phyloP scores from a whole-genome alignment of 2,329 filamentous ascomycete genomes.

The Parastagonospora nodorum region DNA sequence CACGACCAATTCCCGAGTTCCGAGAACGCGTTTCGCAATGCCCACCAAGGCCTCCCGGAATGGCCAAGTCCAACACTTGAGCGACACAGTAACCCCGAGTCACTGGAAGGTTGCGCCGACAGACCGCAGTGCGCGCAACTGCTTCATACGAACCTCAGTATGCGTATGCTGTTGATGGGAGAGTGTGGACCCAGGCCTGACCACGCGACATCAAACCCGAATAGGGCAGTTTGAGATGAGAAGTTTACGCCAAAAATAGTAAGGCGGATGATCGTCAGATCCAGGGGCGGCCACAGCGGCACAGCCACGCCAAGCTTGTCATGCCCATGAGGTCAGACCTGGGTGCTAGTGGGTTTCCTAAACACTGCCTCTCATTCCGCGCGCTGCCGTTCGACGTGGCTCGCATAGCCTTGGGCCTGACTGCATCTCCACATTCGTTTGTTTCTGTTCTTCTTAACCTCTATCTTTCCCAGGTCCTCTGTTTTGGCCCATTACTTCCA shows the following conservation, averaged over 20 bases:
- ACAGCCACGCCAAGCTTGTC: slow-evolving; percentile 16
- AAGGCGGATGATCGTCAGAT: slow-evolving; percentile 13
- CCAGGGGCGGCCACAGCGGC: neutral
- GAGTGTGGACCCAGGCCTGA: neutral
- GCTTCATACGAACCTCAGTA: too few relatives aligned
- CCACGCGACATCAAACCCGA: slow-evolving; percentile 9
- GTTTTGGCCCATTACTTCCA: neutral
- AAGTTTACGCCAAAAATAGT: slow-evolving; percentile 10
- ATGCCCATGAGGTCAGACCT: slow-evolving; percentile 22
- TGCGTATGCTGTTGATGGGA: too few relatives aligned
- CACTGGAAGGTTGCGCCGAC: too few relatives aligned
- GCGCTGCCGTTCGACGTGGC: neutral
- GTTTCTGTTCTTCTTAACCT: neutral
- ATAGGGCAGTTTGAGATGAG: slow-evolving; percentile 1
- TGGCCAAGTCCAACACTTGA: too few relatives aligned
- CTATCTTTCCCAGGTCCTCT: slow-evolving; percentile 1
- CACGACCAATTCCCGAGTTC: neutral
- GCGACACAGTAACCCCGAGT: too few relatives aligned
- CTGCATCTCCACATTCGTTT: slow-evolving; percentile 9
- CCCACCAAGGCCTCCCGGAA: neutral
- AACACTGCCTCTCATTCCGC: slow-evolving; percentile 3
- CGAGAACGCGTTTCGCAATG: neutral
- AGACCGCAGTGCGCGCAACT: too few relatives aligned
- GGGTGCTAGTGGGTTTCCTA: neutral
- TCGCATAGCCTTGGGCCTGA: neutral